Percentiles rank a stretch among this genome's conserved stretches.
Evolutionary conservation across 495 filamentous ascomycete genomes (phyloP).

Genomic region (Trichoderma parareesei): DNA sequence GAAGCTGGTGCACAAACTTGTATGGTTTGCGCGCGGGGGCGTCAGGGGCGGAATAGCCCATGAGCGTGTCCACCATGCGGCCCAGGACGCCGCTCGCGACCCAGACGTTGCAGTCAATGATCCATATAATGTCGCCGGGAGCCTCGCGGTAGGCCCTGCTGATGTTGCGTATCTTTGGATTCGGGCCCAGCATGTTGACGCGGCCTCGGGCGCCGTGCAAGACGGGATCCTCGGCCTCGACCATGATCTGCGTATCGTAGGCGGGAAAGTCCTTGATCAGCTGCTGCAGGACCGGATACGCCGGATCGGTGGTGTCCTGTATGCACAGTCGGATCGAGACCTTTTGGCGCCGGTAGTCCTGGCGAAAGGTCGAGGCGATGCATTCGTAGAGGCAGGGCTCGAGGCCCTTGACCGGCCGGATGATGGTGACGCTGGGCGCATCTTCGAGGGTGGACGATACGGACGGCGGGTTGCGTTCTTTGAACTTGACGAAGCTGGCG

Average conservation of each 20-base stretch:
- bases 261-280: constrained; percentile 62
- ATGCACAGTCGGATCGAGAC: constrained; percentile 81
- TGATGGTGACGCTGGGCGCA: constrained; percentile 79
- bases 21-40: constrained; percentile 45
- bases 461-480: constrained; percentile 27
- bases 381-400: constrained; percentile 89
- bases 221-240: constrained; percentile 84
- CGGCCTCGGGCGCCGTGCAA: constrained; percentile 47
- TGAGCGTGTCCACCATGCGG: constrained; percentile 80
- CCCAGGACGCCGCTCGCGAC: constrained; percentile 67
- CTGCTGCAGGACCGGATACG: constrained; percentile 62
- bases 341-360: constrained; percentile 69
- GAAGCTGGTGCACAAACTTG: constrained; percentile 95
- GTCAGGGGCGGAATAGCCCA: constrained; percentile 47
- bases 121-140: constrained; percentile 86
- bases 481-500: constrained; percentile 44
- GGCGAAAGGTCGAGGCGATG: constrained; percentile 80
- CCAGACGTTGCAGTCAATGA: constrained; percentile 97
- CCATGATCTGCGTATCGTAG: constrained; percentile 64
- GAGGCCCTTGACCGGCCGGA: constrained; percentile 88
- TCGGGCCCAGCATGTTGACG: constrained; percentile 68
- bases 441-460: constrained; percentile 39
- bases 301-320: constrained; percentile 66
- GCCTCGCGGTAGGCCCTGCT: constrained; percentile 93
- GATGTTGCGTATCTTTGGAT: constrained; percentile 97